Conservation (phyloP, 225 moss, liverwort and hornwort genomes). For the Polytrichum commune region DNA sequence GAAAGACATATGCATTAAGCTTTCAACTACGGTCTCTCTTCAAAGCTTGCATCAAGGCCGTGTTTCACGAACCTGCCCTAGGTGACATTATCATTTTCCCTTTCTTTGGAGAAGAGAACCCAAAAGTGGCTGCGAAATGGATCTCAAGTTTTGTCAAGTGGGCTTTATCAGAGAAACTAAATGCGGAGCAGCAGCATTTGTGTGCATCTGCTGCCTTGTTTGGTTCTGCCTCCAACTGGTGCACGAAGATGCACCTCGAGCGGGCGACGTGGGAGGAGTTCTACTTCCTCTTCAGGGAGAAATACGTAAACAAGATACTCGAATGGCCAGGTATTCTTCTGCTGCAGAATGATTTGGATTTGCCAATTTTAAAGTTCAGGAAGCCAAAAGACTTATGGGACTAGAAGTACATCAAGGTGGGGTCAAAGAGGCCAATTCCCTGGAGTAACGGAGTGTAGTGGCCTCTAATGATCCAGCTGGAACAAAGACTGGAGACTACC, state of each 20-base stretch:
- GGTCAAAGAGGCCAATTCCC: no score
- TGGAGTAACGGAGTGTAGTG: no score
- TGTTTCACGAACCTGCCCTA: background rate
- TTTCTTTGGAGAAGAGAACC: conserved; percentile 3
- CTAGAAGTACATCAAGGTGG: no score
- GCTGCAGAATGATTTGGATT: background rate
- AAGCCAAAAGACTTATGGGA: no score
- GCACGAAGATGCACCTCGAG: conserved; percentile 9
- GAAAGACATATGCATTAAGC: background rate
- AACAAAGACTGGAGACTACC: no score
- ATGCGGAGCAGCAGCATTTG: background rate
- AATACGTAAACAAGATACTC: conserved; percentile 6
- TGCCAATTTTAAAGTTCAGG: background rate
- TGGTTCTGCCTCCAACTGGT: conserved; percentile 4
- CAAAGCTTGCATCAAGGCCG: background rate
- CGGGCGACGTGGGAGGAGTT: conserved; percentile 8
- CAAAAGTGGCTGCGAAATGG: background rate
- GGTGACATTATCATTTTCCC: background rate
- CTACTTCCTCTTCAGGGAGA: conserved; percentile 3
- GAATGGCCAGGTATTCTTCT: conserved; percentile 2
- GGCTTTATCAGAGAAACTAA: background rate
- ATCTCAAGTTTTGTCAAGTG: background rate
- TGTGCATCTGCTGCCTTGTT: background rate
- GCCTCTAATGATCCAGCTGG: no score
- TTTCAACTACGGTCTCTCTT: background rate